Percentiles rank a stretch among this genome's conserved stretches.
phyloP scores from a whole-genome alignment of 78 protist species.

The Dictyostelium intermedium region DNA sequence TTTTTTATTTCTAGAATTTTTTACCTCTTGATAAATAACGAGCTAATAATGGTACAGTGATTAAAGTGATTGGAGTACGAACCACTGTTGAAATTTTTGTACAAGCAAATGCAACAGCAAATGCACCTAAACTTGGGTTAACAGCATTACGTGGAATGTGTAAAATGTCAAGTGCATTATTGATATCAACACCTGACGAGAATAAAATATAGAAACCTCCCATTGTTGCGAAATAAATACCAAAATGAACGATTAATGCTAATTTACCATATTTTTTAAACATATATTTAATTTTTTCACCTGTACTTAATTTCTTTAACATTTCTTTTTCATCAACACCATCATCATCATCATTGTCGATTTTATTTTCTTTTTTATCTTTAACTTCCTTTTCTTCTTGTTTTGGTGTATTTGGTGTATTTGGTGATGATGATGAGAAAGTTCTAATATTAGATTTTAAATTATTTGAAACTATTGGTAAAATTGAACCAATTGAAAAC shows the following conservation, averaged over 20 bases:
- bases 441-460: not conserved
- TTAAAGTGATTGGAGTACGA: conserved; percentile 39
- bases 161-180: not conserved
- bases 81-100: conserved; percentile 34
- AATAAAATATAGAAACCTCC: conserved; percentile 22
- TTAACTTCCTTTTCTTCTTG: not conserved
- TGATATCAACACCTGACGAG: conserved; percentile 44
- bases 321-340: not conserved
- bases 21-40: conserved; percentile 18
- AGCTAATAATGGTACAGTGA: conserved; percentile 34
- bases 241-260: conserved; percentile 44
- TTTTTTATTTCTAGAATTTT: not conserved
- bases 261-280: conserved; percentile 40
- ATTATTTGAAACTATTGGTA: not conserved
- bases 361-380: not conserved
- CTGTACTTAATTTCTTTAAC: not conserved
- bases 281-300: conserved; percentile 31
- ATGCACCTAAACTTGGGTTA: conserved; percentile 29
- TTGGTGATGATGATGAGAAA: not conserved
- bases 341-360: conserved; percentile 16
- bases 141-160: not conserved
- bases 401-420: not conserved
- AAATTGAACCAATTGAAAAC: not conserved
- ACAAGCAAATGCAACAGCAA: conserved; percentile 58
- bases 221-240: conserved; percentile 31